Evolutionary conservation across 225 moss, liverwort and hornwort species (phyloP).

Genomic region (Sphagnum contortum): DNA sequence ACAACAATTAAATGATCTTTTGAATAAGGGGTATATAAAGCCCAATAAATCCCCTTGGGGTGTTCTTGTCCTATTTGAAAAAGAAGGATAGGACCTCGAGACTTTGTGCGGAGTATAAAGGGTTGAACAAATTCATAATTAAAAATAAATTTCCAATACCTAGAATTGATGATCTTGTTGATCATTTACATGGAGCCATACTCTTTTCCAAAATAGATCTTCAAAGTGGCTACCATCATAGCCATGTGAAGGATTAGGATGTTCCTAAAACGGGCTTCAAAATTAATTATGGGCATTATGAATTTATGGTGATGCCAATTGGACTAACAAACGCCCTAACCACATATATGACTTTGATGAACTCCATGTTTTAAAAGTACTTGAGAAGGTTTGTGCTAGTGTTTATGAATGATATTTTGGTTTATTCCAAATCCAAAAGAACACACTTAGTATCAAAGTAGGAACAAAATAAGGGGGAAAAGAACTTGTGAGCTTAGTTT

Average conservation of each 20-base stretch:
- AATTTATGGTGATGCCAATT: slow-evolving; percentile 6
- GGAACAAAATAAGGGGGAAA: too few relatives aligned
- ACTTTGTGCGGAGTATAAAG: too few relatives aligned
- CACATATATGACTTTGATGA: neutral
- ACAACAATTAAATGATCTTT: too few relatives aligned
- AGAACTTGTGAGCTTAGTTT: too few relatives aligned
- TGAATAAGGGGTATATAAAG: too few relatives aligned
- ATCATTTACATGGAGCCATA: too few relatives aligned
- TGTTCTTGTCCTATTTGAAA: too few relatives aligned
- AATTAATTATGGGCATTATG: neutral
- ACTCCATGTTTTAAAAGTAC: neutral
- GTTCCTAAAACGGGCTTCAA: neutral
- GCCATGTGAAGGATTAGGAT: slow-evolving; percentile 2
- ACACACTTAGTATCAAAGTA: neutral
- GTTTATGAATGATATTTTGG: slow-evolving; percentile 7
- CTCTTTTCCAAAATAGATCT: slow-evolving; percentile 6
- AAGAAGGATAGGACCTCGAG: too few relatives aligned
- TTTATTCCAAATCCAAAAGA: neutral
- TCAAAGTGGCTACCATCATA: slow-evolving; percentile 6
- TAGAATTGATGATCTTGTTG: too few relatives aligned
- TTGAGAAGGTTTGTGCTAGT: neutral
- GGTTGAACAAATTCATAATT: too few relatives aligned
- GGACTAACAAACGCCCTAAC: slow-evolving; percentile 6
- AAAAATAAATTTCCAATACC: too few relatives aligned
- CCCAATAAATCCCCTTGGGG: too few relatives aligned